Evolutionary conservation across 208 protist genomes (phyloP), one percentile per base, ranked within the genome.

Genomic region (Phytomonas sp.): DNA sequence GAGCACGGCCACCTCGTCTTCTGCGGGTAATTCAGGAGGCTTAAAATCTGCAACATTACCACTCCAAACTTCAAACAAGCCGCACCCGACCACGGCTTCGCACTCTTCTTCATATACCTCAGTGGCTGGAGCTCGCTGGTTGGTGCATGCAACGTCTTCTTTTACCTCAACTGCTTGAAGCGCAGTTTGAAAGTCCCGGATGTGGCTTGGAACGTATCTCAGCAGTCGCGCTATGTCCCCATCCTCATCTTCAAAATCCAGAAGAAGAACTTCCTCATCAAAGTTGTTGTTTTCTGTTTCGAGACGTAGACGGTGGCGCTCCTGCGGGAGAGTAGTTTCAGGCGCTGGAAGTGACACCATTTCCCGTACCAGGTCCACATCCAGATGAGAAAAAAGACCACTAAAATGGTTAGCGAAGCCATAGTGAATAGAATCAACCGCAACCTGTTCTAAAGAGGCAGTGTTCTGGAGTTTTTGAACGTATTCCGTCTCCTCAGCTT

Each of bases 391-490:
- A 72, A 97, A 97, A 20, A 93, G 59, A 3, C 88, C 88, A 51
- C 73, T 85, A 66, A 95, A 95, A 60, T 75, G 74, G 68, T 87
- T 84, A 2, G 81, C 88, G 62, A 95, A 97, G 68, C 92, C 92
- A 75, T 95, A 97, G 63, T 74, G 73, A 66, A 46, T 60, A 29
- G n/a, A 29, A 56, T 56, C 20, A 20, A 20, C 46, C 46, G 46
- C 20, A 26, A 1, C 46, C 20, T 20, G 4, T 23, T 56, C 23
- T 17, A 26, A 6, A 4, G 65, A 40, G 9, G 37, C 51, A 13
- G 11, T 26, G 56, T 67, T 56, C 46, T 70, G 71, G 62, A 81
- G 75, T 11, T 63, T 76, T 74, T 94, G 92, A 26, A 89, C 73
- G 69, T 84, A 94, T 68, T 96, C 88, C 8, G 69, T 85, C 69